Conservation (phyloP, 2,329 filamentous ascomycete species). For the Aspergillus felis region DNA sequence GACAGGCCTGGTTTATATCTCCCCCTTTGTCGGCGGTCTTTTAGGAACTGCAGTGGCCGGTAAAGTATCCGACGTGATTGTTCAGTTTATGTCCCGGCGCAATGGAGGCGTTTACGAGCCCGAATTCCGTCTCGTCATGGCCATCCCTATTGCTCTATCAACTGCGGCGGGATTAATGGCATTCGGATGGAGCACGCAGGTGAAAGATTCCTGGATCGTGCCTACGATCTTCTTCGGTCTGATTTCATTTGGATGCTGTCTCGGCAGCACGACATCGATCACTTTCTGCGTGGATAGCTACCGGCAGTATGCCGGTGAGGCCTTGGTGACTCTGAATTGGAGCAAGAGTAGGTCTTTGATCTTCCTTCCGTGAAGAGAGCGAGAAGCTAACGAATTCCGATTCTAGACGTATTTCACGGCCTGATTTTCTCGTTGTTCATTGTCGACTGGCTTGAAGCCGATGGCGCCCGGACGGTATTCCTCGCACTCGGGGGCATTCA, state of each 20-base stretch:
- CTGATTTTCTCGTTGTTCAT: constrained; percentile 87
- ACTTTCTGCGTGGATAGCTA: constrained; percentile 95
- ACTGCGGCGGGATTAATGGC: constrained; percentile 88
- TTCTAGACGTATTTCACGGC: constrained; percentile 73
- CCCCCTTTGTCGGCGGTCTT: constrained; percentile 82
- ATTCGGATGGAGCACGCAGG: constrained; percentile 86
- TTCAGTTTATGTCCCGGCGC: constrained; percentile 72
- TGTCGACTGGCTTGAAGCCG: constrained; percentile 71
- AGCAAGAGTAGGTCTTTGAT: constrained; percentile 63
- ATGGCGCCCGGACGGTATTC: constrained; percentile 75
- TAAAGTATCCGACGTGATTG: constrained; percentile 79
- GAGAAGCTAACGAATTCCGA: constrained; percentile 7
- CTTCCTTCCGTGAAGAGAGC: neutral
- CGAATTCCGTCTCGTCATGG: constrained; percentile 89
- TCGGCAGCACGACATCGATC: constrained; percentile 86
- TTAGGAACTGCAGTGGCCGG: constrained; percentile 90
- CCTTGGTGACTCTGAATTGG: constrained; percentile 90
- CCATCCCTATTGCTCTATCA: constrained; percentile 68
- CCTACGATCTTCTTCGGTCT: constrained; percentile 91
- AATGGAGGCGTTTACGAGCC: constrained; percentile 96
- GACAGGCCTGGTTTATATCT: constrained; percentile 82
- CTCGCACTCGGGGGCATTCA: constrained; percentile 84
- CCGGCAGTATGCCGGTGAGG: constrained; percentile 87
- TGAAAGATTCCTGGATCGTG: constrained; percentile 77
- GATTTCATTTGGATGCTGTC: constrained; percentile 84